Conservation (phyloP, 176 grass and related monocot genomes). For the Metroxylon sagu region DNA sequence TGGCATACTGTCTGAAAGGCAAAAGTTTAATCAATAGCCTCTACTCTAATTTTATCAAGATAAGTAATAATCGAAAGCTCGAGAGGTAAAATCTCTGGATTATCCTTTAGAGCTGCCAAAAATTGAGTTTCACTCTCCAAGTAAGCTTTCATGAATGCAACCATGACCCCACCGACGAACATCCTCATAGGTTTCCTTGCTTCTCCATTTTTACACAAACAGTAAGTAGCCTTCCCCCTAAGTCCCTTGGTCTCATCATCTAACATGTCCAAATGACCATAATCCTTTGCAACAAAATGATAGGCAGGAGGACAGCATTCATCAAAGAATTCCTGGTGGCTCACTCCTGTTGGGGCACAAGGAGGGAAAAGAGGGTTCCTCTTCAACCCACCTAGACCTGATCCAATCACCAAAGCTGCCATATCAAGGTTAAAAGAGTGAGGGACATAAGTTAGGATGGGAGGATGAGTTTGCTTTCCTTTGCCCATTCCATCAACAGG, state of each 20-base stretch:
- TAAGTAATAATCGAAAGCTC: constrained; percentile 33
- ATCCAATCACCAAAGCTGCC: constrained; percentile 61
- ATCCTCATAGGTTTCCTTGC: constrained; percentile 61
- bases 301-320: constrained; percentile 41
- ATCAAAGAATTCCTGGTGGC: constrained; percentile 57
- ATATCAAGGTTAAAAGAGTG: constrained; percentile 20
- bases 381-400: constrained; percentile 58
- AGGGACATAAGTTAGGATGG: constrained; percentile 31
- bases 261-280: constrained; percentile 81
- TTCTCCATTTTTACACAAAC: constrained; percentile 41
- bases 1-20: too few species aligned
- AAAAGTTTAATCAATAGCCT: too few species aligned
- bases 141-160: constrained; percentile 49
- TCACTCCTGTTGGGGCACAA: constrained; percentile 53
- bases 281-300: constrained; percentile 64
- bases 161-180: constrained; percentile 55
- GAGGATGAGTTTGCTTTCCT: constrained; percentile 53
- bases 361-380: constrained; percentile 39
- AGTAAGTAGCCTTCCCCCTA: constrained; percentile 44
- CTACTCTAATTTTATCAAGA: not conserved
- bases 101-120: constrained; percentile 36
- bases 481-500: constrained; percentile 76
- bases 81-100: constrained; percentile 31
- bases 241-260: constrained; percentile 67
- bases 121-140: constrained; percentile 8